Evolutionary conservation across 495 filamentous ascomycete genomes (phyloP), one percentile per base, ranked within the genome.

Genomic region (Xylaria sp.): DNA sequence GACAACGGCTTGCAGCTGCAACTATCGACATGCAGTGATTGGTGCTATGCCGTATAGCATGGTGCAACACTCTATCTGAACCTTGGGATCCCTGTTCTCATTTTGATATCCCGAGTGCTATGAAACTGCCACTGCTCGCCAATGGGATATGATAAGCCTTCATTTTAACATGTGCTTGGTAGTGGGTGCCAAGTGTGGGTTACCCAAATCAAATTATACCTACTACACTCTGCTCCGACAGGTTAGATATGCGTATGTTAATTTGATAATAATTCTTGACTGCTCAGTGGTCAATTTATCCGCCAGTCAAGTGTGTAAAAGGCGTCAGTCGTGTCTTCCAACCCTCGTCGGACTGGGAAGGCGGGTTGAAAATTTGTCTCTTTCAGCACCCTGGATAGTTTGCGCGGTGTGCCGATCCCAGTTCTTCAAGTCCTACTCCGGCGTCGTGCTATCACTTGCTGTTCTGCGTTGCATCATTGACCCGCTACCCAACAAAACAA

Each of bases 41-140:
- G 24, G 26, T 37, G 7, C 29, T 58, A 31, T 14, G 26, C 9
- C 8, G 35, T 37, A 31, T 1, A 2, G 58, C 43, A 48, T 14
- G 61, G 26, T 52, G 61, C 44, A 50, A 48, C 29, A 52, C 62
- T 65, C 31, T 52, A 55, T 67, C 64, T 67, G 48, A 67, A 29
- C 48, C n/a, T 15, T 5, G 8, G 17, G 11, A 0, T 19, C 64
- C 46, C 33, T 53, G 29, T 37, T 33, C 43, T 64, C 59, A 31
- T 44, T 31, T 62, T 29, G 35, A 62, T 29, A 35, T 37, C 40
- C n/a, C 3, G 40, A 62, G 24, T 7, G 24, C n/a, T 29, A 19
- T 62, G 59, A 64, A 50, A 48, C 61, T 21, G 17, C 53, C n/a
- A 48, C 61, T 33, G 26, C 61, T 50, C 41, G 41, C 26, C 17